Percentiles rank a stretch among this genome's conserved stretches.
Conservation (phyloP, 148 eudicot genomes). For the Nepenthes gracilis region DNA sequence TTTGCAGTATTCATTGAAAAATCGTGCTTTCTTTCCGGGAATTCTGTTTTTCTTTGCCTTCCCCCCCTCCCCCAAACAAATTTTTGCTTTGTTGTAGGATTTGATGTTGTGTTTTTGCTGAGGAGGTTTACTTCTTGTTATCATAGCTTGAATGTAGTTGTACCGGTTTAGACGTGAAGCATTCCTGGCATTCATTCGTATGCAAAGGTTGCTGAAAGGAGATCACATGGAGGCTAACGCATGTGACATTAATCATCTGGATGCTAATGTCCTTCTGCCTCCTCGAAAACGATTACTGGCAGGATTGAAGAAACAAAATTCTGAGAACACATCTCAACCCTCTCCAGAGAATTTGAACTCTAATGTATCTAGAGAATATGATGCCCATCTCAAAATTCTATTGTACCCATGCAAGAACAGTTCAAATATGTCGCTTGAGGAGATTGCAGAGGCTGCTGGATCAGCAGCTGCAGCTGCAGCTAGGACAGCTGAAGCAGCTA, state of each 20-base stretch:
- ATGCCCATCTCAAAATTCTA: conserved; percentile 34
- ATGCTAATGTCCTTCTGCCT: conserved; percentile 76
- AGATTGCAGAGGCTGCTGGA: conserved; percentile 57
- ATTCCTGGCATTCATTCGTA: background rate
- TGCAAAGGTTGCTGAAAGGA: conserved; percentile 6
- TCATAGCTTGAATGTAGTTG: conserved; percentile 15
- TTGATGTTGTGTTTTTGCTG: conserved; percentile 9
- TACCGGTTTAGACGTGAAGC: background rate
- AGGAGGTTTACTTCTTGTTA: conserved; percentile 11
- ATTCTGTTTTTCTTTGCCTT: no score
- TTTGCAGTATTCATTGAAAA: no score
- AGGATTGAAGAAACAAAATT: conserved; percentile 63
- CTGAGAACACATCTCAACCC: conserved; percentile 27
- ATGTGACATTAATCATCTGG: conserved; percentile 44
- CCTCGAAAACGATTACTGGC: conserved; percentile 86
- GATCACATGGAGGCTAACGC: conserved; percentile 51
- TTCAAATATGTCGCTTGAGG: conserved; percentile 52
- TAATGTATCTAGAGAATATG: conserved; percentile 21
- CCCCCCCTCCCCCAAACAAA: no score
- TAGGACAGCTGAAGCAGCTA: conserved; percentile 55
- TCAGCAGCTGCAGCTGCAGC: conserved; percentile 43
- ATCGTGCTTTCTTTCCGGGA: no score
- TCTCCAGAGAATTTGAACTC: conserved; percentile 15
- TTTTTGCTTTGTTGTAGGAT: conserved; percentile 9
- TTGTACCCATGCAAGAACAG: conserved; percentile 40